Evolutionary conservation across 768 basidiomycete species (phyloP).

Genomic region (Suillus bovinus): DNA sequence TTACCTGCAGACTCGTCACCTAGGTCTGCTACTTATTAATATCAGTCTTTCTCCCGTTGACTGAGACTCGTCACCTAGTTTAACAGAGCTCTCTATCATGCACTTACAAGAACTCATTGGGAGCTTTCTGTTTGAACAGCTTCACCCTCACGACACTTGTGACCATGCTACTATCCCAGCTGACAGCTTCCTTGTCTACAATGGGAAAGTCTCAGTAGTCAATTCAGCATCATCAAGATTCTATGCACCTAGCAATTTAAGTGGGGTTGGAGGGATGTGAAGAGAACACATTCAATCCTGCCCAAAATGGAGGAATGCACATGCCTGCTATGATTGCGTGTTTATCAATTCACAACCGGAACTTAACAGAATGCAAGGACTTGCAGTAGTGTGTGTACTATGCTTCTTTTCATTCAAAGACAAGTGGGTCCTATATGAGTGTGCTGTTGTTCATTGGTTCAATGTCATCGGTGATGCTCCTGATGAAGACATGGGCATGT

Average conservation of each 20-base stretch:
- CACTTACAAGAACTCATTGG: not conserved
- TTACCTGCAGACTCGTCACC: no score
- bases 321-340: conserved; percentile 7
- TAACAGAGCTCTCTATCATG: no score
- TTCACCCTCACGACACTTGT: not conserved
- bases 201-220: not conserved
- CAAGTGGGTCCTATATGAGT: conserved; percentile 1
- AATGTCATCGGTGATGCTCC: not conserved
- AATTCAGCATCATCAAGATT: not conserved
- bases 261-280: not conserved
- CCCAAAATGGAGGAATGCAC: not conserved
- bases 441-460: conserved; percentile 11
- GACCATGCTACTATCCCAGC: not conserved
- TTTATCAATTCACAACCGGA: not conserved
- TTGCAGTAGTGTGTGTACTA: conserved; percentile 4
- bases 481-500: conserved; percentile 15
- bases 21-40: no score
- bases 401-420: conserved; percentile 11
- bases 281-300: not conserved
- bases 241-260: not conserved
- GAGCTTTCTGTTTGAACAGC: not conserved
- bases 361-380: conserved; percentile 1
- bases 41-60: no score
- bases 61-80: no score
- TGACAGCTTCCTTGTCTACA: not conserved